A percentile compares a stretch with the other conserved stretches of the same genome.
Evolutionary conservation across 495 filamentous ascomycete species (phyloP).

Genomic region (Daldinia concentrica): DNA sequence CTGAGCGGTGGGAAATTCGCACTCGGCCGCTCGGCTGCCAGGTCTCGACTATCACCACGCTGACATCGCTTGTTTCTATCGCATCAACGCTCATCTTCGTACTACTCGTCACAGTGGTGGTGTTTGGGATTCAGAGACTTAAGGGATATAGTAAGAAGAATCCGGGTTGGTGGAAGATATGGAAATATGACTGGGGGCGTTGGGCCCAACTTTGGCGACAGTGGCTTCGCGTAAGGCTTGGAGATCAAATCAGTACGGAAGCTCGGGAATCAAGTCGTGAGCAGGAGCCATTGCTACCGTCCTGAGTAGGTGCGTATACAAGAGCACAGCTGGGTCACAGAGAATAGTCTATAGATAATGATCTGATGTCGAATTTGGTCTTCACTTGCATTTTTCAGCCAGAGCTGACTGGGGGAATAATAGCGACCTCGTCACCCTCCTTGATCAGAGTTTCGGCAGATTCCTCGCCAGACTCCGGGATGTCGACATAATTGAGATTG

Average conservation of each 20-base stretch:
- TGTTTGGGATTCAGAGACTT: conserved; percentile 32
- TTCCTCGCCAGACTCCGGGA: conserved; percentile 56
- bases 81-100: conserved; percentile 50
- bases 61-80: conserved; percentile 54
- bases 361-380: conserved; percentile 4
- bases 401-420: conserved; percentile 97
- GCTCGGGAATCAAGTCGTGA: conserved; percentile 19
- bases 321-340: background rate
- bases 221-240: background rate
- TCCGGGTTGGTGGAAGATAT: conserved; percentile 50
- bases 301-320: background rate
- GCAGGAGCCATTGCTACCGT: conserved; percentile 36
- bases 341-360: background rate
- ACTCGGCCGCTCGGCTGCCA: conserved; percentile 58
- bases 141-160: conserved; percentile 37
- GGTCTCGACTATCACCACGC: conserved; percentile 61
- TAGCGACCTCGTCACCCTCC: conserved; percentile 87
- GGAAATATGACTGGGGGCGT: conserved; percentile 35
- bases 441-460: conserved; percentile 63
- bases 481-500: conserved; percentile 88
- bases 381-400: conserved; percentile 54
- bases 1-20: conserved; percentile 63
- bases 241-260: background rate
- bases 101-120: conserved; percentile 41
- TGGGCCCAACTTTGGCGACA: background rate